A percentile compares a stretch with the other conserved stretches of the same genome.
These are phyloP conservation scores for Phytophthora tubulina DNA, from an alignment of 352 stramenopile genomes.

Conservation along the genomic window DNA sequence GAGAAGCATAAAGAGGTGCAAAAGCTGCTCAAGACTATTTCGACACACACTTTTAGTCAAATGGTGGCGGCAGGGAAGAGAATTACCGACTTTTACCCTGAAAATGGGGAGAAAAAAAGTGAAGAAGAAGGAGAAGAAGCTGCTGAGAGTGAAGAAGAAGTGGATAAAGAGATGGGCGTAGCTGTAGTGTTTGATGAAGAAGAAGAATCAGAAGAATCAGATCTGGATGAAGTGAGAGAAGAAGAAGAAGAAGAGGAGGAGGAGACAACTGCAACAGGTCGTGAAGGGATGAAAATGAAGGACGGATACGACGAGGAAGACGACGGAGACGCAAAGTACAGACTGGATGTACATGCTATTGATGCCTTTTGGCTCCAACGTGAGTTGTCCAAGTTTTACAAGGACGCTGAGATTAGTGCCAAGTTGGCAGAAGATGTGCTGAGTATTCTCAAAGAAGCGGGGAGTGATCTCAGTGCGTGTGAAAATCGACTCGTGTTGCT, in stretches of 20 bases:
- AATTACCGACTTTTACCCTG: constrained; percentile 89
- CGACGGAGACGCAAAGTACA: constrained; percentile 70
- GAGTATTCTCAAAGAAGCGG: constrained; percentile 68
- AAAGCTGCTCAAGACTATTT: constrained; percentile 89
- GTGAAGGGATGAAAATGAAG: constrained; percentile 81
- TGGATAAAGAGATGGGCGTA: constrained; percentile 99
- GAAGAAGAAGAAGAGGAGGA: constrained; percentile 77
- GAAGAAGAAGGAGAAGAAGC: constrained; percentile 30
- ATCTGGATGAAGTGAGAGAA: constrained; percentile 91
- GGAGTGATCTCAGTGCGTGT: constrained; percentile 84
- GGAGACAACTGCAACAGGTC: constrained; percentile 13
- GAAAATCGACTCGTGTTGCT: constrained; percentile 98
- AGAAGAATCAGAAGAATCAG: constrained; percentile 95
- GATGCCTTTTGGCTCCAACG: constrained; percentile 99
- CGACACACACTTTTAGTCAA: constrained; percentile 75
- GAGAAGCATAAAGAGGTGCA: constrained; percentile 85
- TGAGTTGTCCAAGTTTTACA: constrained; percentile 96
- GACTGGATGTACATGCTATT: constrained; percentile 96
- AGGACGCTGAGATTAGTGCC: constrained; percentile 95
- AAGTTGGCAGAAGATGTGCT: constrained; percentile 94
- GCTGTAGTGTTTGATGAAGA: constrained; percentile 98
- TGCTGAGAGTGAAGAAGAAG: constrained; percentile 50
- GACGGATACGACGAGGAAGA: constrained; percentile 74
- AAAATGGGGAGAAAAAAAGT: constrained; percentile 42
- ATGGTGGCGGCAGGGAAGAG: constrained; percentile 88